Evolutionary conservation across 208 protist genomes (phyloP).

Genomic region (Paratrypanosoma confusum): DNA sequence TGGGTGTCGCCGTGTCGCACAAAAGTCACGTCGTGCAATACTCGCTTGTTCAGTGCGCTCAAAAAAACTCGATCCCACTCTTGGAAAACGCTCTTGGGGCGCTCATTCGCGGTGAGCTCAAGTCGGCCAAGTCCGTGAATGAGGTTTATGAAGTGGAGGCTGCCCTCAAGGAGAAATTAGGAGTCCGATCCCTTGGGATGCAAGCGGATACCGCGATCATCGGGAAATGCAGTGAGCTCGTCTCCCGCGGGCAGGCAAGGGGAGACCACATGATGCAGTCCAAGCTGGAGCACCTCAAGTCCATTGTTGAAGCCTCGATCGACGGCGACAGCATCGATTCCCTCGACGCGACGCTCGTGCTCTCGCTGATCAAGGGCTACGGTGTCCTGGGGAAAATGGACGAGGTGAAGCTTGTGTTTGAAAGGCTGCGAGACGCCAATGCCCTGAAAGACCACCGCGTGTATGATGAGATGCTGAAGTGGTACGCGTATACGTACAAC

Average conservation of each 20-base stretch:
- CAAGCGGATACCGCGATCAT: slow-evolving; percentile 63
- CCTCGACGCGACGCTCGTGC: slow-evolving; percentile 42
- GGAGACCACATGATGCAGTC: slow-evolving; percentile 68
- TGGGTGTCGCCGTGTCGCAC: background rate
- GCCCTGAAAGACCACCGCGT: slow-evolving; percentile 52
- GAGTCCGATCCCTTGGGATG: slow-evolving; percentile 36
- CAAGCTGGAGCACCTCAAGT: slow-evolving; percentile 63
- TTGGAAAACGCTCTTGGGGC: slow-evolving; percentile 46
- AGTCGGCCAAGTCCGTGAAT: slow-evolving; percentile 16
- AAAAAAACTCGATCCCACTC: slow-evolving; percentile 13
- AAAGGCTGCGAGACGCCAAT: slow-evolving; percentile 29
- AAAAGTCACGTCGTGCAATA: background rate
- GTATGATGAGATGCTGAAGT: slow-evolving; percentile 86
- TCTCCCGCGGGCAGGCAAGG: slow-evolving; percentile 29
- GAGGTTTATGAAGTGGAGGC: slow-evolving; percentile 59
- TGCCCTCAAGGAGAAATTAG: slow-evolving; percentile 27
- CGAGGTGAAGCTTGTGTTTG: slow-evolving; percentile 66
- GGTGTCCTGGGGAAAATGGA: slow-evolving; percentile 68
- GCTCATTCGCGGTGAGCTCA: slow-evolving; percentile 24
- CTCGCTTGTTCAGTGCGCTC: slow-evolving; percentile 1
- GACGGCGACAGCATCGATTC: slow-evolving; percentile 48
- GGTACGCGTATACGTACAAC: slow-evolving; percentile 77
- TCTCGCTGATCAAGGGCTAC: slow-evolving; percentile 72
- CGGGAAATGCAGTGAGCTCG: slow-evolving; percentile 58
- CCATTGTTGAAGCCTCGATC: slow-evolving; percentile 44